phyloP scores from a whole-genome alignment of 345 rosid species.

The Eucalyptus brandiana region DNA sequence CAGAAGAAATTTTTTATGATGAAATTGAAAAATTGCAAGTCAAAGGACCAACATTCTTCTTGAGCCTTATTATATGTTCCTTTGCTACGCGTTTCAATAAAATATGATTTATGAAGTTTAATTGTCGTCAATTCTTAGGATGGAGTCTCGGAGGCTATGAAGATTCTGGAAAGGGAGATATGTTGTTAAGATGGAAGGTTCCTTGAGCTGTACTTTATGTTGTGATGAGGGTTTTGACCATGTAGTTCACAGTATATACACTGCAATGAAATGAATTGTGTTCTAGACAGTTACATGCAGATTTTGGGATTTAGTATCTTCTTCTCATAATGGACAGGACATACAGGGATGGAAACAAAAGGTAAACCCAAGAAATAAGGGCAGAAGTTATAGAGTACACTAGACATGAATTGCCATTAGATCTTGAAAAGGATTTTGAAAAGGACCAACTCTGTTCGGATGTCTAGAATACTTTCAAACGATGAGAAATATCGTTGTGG shows the following conservation, averaged over 20 bases:
- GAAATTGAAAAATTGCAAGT: background rate
- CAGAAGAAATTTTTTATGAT: background rate
- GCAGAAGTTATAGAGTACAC: background rate
- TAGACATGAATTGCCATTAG: background rate
- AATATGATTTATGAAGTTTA: background rate
- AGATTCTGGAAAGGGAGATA: constrained; percentile 49
- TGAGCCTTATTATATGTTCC: background rate
- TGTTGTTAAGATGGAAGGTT: background rate
- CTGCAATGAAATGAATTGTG: background rate
- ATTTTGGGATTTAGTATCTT: background rate
- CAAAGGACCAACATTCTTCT: background rate
- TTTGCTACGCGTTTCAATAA: background rate
- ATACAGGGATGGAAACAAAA: background rate
- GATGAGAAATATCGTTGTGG: background rate
- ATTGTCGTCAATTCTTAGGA: constrained; percentile 24
- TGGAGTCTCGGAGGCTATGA: constrained; percentile 76
- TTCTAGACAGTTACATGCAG: background rate
- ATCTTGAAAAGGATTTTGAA: background rate
- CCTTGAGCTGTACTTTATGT: background rate
- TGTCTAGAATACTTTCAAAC: background rate
- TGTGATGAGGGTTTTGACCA: background rate
- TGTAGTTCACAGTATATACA: background rate
- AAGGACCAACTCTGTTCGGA: background rate
- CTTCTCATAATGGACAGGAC: background rate
- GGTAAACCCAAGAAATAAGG: background rate